A percentile compares a stretch with the other conserved stretches of the same genome.
phyloP scores from a whole-genome alignment of 441 rosid species.

The Metrosideros polymorpha region DNA sequence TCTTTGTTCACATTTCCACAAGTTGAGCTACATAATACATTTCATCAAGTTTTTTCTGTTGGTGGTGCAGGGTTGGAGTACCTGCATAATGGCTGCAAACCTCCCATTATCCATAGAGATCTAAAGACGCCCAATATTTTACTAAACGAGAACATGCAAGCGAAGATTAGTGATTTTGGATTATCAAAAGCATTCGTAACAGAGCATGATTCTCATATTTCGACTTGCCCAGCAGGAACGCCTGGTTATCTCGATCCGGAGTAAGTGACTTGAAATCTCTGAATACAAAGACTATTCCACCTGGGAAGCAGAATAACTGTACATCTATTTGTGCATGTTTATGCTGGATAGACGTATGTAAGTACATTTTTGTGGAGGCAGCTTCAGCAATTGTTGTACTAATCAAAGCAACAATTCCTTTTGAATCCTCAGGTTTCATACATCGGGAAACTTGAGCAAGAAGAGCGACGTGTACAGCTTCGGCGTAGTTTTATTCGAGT shows the following conservation, averaged over 20 bases:
- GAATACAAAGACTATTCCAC: neutral
- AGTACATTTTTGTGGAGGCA: neutral
- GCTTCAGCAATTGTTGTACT: neutral
- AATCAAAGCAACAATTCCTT: neutral
- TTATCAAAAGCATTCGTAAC: neutral
- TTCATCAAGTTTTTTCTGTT: neutral
- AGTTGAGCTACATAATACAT: neutral
- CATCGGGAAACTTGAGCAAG: neutral
- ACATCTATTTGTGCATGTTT: neutral
- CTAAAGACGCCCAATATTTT: neutral
- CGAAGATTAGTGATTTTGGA: conserved; percentile 4
- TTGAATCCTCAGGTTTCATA: neutral
- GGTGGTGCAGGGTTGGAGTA: neutral
- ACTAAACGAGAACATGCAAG: neutral
- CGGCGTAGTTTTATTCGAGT: neutral
- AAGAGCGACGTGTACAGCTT: conserved; percentile 1
- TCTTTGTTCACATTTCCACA: neutral
- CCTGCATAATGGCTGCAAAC: neutral
- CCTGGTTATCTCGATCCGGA: neutral
- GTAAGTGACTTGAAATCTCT: neutral
- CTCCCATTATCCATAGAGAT: neutral
- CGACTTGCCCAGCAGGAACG: neutral
- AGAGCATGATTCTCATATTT: neutral
- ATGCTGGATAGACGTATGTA: neutral
- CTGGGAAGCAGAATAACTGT: neutral